Evolutionary conservation across 2,329 filamentous ascomycete species (phyloP).

Genomic region (Cladophialophora immunda): DNA sequence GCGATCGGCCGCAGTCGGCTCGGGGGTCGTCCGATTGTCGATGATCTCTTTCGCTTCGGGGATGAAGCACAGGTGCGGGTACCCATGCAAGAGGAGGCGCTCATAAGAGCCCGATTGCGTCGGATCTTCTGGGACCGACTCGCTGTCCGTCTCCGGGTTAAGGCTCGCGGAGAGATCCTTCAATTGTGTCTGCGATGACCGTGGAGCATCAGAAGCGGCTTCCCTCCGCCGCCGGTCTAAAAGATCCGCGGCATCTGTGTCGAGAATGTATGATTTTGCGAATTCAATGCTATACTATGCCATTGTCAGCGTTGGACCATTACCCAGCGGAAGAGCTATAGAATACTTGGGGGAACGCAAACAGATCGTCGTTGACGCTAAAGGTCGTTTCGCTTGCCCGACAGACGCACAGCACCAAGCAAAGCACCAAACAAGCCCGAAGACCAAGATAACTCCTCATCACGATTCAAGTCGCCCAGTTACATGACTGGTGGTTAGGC

Average conservation of each 20-base stretch:
- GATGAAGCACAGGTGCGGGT: constrained; percentile 84
- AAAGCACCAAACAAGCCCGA: neutral
- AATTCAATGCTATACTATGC: constrained; percentile 83
- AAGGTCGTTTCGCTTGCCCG: constrained; percentile 69
- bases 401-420: constrained; percentile 1
- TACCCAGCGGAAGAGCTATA: constrained; percentile 9
- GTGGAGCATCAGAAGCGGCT: neutral
- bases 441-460: neutral
- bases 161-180: constrained; percentile 28
- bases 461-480: neutral
- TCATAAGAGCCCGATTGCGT: constrained; percentile 54
- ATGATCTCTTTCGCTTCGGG: constrained; percentile 71
- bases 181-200: neutral
- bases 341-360: constrained; percentile 84
- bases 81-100: constrained; percentile 73
- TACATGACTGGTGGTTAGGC: neutral
- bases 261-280: constrained; percentile 66
- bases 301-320: constrained; percentile 18
- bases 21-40: constrained; percentile 72
- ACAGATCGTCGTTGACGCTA: constrained; percentile 86
- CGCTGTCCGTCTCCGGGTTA: constrained; percentile 42
- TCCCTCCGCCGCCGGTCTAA: constrained; percentile 19
- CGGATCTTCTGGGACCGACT: constrained; percentile 20
- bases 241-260: constrained; percentile 32
- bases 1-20: constrained; percentile 71